These are phyloP conservation scores for Lentithecium fluviatile DNA, from an alignment of 495 filamentous ascomycete genomes.

Conservation along the genomic window DNA sequence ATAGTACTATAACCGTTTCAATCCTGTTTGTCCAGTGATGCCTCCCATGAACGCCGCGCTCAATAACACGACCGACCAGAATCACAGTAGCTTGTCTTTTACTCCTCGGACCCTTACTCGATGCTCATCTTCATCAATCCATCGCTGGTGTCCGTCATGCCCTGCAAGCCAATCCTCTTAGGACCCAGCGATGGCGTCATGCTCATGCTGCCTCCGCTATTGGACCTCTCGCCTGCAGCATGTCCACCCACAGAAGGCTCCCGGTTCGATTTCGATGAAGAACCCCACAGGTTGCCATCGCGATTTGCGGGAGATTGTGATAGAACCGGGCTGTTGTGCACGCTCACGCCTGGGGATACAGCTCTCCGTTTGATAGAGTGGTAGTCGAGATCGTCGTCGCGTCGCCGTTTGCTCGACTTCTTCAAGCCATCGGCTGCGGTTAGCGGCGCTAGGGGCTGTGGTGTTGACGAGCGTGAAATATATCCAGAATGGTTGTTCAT, in stretches of 20 bases:
- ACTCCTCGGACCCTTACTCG: slow-evolving; percentile 50
- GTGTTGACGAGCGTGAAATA: slow-evolving; percentile 52
- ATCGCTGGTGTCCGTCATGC: slow-evolving; percentile 94
- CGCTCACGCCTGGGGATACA: slow-evolving; percentile 89
- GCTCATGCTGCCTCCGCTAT: slow-evolving; percentile 47
- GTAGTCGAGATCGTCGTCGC: slow-evolving; percentile 90
- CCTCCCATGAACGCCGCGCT: slow-evolving; percentile 13
- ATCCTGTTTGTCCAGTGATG: too few relatives aligned
- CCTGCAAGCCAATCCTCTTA: slow-evolving; percentile 83
- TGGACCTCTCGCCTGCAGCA: slow-evolving; percentile 52
- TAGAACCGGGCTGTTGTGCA: slow-evolving; percentile 84
- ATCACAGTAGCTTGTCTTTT: too few relatives aligned
- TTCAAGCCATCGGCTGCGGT: slow-evolving; percentile 64
- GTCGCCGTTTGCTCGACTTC: slow-evolving; percentile 67
- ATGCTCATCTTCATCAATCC: slow-evolving; percentile 98
- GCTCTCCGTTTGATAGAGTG: slow-evolving; percentile 88
- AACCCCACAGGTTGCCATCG: slow-evolving; percentile 70
- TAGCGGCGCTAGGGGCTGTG: slow-evolving; percentile 45
- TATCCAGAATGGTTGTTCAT: slow-evolving; percentile 25
- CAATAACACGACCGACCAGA: too few relatives aligned
- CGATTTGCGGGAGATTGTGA: slow-evolving; percentile 71
- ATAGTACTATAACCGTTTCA: too few relatives aligned
- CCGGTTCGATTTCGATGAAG: slow-evolving; percentile 57
- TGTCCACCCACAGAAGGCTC: slow-evolving; percentile 53
- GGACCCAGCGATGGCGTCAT: slow-evolving; percentile 46